These are phyloP conservation scores for Aspergillus sp. DNA, from an alignment of 2,329 filamentous ascomycete species.

Conservation along the genomic window DNA sequence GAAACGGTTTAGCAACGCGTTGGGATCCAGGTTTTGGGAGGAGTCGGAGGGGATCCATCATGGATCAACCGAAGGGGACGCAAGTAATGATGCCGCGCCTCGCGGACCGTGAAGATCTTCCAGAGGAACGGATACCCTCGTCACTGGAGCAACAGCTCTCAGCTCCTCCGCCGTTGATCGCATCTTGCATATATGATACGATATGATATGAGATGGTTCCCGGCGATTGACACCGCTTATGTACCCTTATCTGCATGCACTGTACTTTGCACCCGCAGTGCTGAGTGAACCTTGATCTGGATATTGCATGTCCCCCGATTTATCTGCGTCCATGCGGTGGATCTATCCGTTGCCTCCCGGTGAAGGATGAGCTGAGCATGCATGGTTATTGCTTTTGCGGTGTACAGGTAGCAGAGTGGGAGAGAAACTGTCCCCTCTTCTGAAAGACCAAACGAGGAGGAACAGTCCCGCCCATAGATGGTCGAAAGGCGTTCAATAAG, in stretches of 20 bases:
- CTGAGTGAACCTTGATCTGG: not conserved
- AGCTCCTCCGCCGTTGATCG: not conserved
- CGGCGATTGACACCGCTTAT: not conserved
- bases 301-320: not conserved
- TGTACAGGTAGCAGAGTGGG: not conserved
- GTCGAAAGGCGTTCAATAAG: not conserved
- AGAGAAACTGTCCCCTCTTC: no score
- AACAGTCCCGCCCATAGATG: not conserved
- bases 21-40: not conserved
- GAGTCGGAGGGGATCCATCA: not conserved
- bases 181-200: not conserved
- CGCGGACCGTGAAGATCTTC: not conserved
- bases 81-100: not conserved
- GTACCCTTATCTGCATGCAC: not conserved
- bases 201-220: not conserved
- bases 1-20: constrained; percentile 3
- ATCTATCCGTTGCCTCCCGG: not conserved
- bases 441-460: no score
- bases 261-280: not conserved
- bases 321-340: not conserved
- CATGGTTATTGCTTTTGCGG: not conserved
- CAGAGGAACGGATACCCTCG: not conserved
- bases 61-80: not conserved
- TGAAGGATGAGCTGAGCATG: not conserved
- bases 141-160: not conserved